Percentiles rank a stretch among this genome's conserved stretches.
Evolutionary conservation across 23 red algal species (phyloP).

Genomic region (Pyropia yezoensis): DNA sequence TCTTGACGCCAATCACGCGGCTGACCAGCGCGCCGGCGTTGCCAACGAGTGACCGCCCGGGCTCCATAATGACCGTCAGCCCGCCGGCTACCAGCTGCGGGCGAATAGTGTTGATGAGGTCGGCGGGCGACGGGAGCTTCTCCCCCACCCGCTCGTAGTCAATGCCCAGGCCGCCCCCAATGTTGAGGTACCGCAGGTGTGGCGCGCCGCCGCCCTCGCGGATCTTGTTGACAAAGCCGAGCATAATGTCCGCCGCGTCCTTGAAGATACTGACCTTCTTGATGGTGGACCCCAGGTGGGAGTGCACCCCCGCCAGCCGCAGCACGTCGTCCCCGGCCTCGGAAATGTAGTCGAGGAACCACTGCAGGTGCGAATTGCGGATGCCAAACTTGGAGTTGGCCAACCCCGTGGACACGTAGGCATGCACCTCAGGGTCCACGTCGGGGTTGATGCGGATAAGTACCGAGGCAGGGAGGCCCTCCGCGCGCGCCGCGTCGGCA

Average conservation of each 20-base stretch:
- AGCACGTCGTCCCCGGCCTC: slow-evolving; percentile 30
- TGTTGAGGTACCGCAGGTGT: slow-evolving; percentile 72
- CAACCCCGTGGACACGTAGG: slow-evolving; percentile 86
- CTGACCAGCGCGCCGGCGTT: slow-evolving; percentile 70
- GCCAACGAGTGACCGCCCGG: slow-evolving; percentile 81
- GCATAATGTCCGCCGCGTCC: slow-evolving; percentile 80
- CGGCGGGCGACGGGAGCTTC: slow-evolving; percentile 61
- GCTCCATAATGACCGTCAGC: slow-evolving; percentile 86
- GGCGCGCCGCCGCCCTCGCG: slow-evolving; percentile 45
- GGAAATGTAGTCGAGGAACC: slow-evolving; percentile 83
- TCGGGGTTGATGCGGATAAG: slow-evolving; percentile 94
- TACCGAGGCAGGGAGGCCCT: slow-evolving; percentile 39
- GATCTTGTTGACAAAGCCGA: slow-evolving; percentile 70
- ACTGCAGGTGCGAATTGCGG: slow-evolving; percentile 78
- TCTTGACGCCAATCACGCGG: slow-evolving; percentile 86
- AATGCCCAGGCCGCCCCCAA: slow-evolving; percentile 92
- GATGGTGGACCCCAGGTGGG: slow-evolving; percentile 87
- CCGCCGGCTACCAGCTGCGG: slow-evolving; percentile 35
- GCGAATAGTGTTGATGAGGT: slow-evolving; percentile 81
- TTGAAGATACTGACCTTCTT: slow-evolving; percentile 87
- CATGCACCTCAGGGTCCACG: slow-evolving; percentile 88
- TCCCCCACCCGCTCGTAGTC: slow-evolving; percentile 78
- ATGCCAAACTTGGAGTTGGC: slow-evolving; percentile 95
- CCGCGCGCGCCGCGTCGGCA: slow-evolving; percentile 25
- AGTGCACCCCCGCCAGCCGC: slow-evolving; percentile 80